Conservation (phyloP, 148 eudicot species). For the Heliamphora exappendiculata region DNA sequence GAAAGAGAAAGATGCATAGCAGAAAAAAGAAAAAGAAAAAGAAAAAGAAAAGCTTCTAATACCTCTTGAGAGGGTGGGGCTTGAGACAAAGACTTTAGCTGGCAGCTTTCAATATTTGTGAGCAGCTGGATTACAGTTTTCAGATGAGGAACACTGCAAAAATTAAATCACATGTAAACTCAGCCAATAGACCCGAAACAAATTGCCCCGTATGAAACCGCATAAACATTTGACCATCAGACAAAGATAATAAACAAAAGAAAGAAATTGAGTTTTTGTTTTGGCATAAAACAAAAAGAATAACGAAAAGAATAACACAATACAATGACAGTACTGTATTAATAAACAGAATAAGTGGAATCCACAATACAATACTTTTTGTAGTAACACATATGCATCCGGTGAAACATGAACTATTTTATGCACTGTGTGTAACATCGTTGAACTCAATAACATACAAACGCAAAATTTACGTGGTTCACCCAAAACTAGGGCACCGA, state of each 20-base stretch:
- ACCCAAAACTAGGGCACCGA: too few relatives aligned
- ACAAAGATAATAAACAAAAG: not conserved
- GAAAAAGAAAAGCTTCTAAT: not conserved
- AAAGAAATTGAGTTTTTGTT: too few relatives aligned
- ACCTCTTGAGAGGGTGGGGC: slow-evolving; percentile 44
- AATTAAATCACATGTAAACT: slow-evolving; percentile 5
- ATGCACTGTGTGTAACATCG: too few relatives aligned
- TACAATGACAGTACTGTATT: too few relatives aligned
- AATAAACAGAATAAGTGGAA: too few relatives aligned
- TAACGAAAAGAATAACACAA: too few relatives aligned
- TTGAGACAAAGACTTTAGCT: slow-evolving; percentile 54
- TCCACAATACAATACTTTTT: too few relatives aligned
- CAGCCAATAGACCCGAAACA: not conserved
- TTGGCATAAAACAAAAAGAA: too few relatives aligned
- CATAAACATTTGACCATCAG: not conserved
- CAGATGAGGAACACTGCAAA: slow-evolving; percentile 70
- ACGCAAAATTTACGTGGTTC: too few relatives aligned
- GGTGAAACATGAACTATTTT: too few relatives aligned
- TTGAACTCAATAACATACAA: too few relatives aligned
- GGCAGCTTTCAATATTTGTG: slow-evolving; percentile 68
- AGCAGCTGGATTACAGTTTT: slow-evolving; percentile 71
- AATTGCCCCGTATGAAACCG: not conserved
- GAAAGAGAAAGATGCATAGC: not conserved
- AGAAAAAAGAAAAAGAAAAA: not conserved
- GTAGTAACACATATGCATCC: too few relatives aligned